Base-by-base conservation (phyloP, 2,329 filamentous ascomycete species). In the Fusarium nematophilum region DNA sequence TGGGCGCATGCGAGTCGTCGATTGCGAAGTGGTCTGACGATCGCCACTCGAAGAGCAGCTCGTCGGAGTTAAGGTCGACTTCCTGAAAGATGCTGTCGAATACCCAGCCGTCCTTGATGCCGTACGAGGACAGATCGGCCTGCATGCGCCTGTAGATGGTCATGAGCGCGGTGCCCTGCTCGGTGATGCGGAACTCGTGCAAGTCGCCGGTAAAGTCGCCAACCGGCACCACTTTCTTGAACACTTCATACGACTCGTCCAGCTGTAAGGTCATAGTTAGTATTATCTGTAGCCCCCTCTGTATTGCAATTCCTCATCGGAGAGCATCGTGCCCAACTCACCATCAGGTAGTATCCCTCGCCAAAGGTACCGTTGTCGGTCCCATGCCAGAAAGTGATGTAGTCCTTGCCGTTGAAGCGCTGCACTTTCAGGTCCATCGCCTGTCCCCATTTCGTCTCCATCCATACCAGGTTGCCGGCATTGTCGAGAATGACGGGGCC, bases 51-150 rank as follows among this genome's bases (percentile, higher is more conserved):
- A 83, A 84, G 6, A 84, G 39, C 29, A 84, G 69, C 36, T 75
- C 70, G 15, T 79, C 78, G 2, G 79, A 82, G 9, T 76, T 76
- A n/a, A 84, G 74, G 59, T 84, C 78, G 26, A 85, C 73, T 68
- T 85, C 82, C 53, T 76, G 73, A 38, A 77, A 75, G 11, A 74
- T 64, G 57, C 70, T 71, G 56, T 76, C 74, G 46, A 71, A 65
- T 39, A 76, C 70, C 70, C 68, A 68, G 9, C 60, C 68, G 26
- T 60, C 39, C 30, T 54, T 17, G 25, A 67, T 67, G 1, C 68
- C 69, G 9, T 57, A 67, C 2, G 62, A 50, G 9, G 59, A 59
- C 33, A 71, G 57, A 46, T 74, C 64, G n/a, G 54, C 66, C 14
- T 57, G 43, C 10, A 54, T 65, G 27, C 59, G 57, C n/a, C 74